A percentile compares a stretch with the other conserved stretches of the same genome.
phyloP scores from a whole-genome alignment of 768 basidiomycete genomes.

The Termitomyces sp. region DNA sequence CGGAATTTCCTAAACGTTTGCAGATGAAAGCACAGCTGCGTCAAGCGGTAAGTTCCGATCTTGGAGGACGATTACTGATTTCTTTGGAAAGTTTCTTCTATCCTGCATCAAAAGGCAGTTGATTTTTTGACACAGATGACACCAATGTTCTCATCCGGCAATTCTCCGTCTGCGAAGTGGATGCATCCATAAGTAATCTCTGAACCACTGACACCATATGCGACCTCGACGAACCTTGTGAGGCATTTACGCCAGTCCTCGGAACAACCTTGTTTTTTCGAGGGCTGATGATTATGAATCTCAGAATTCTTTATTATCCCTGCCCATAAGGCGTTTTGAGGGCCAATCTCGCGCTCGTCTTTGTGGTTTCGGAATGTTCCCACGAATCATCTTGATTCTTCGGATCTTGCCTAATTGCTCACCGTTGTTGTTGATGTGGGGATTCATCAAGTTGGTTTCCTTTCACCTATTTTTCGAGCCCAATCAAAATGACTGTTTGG shows the following conservation, averaged over 20 bases:
- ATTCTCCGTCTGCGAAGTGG: neutral
- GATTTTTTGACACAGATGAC: neutral
- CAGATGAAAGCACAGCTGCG: neutral
- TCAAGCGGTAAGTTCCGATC: neutral
- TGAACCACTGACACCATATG: neutral
- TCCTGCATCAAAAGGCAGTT: neutral
- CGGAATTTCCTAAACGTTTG: neutral
- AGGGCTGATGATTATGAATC: neutral
- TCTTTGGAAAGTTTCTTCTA: neutral
- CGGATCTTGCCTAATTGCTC: neutral
- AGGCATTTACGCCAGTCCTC: neutral
- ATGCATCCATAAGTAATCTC: too few relatives aligned
- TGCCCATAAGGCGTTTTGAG: neutral
- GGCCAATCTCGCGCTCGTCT: neutral
- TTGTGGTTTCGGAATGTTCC: neutral
- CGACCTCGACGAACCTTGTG: neutral
- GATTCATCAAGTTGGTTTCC: neutral
- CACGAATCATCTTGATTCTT: neutral
- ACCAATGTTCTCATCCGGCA: neutral
- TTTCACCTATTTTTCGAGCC: neutral
- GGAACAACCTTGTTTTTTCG: neutral
- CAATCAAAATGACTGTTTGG: neutral
- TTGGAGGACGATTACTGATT: neutral
- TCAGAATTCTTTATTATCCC: neutral
- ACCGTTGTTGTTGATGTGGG: neutral